Evolutionary conservation across 2,329 filamentous ascomycete species (phyloP).

Genomic region (Colletotrichum lupini): DNA sequence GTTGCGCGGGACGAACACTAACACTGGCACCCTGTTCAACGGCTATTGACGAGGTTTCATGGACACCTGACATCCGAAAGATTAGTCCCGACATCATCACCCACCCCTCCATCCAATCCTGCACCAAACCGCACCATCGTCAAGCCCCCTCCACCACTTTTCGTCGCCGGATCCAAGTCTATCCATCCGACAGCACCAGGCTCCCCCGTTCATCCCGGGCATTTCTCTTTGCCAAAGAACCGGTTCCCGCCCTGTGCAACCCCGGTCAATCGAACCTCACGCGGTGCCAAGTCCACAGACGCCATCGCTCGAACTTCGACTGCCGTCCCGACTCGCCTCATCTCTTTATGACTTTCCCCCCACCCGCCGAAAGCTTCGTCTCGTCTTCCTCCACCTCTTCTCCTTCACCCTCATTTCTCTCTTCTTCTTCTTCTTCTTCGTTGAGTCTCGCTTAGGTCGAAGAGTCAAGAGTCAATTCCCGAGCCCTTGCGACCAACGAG

Average conservation of each 20-base stretch:
- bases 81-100: constrained; percentile 22
- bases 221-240: constrained; percentile 4
- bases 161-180: constrained; percentile 29
- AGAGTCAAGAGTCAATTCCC: constrained; percentile 50
- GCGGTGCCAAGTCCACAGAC: constrained; percentile 27
- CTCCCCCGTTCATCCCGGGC: constrained; percentile 14
- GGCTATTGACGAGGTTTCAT: constrained; percentile 50
- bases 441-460: constrained; percentile 55
- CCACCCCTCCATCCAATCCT: constrained; percentile 15
- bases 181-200: constrained; percentile 25
- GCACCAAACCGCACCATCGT: constrained; percentile 17
- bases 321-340: constrained; percentile 23
- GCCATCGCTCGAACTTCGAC: constrained; percentile 10
- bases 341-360: constrained; percentile 54
- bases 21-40: constrained; percentile 27
- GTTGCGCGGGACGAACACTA: constrained; percentile 23
- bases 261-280: constrained; percentile 31
- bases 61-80: constrained; percentile 50
- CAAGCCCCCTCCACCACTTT: constrained; percentile 12
- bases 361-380: constrained; percentile 41
- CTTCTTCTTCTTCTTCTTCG: constrained; percentile 42
- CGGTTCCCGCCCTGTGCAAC: constrained; percentile 25
- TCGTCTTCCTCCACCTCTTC: constrained; percentile 38
- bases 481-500: constrained; percentile 48
- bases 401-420: constrained; percentile 44